Conservation (phyloP, 805 yeast species). For the Barnettozyma vustinii region DNA sequence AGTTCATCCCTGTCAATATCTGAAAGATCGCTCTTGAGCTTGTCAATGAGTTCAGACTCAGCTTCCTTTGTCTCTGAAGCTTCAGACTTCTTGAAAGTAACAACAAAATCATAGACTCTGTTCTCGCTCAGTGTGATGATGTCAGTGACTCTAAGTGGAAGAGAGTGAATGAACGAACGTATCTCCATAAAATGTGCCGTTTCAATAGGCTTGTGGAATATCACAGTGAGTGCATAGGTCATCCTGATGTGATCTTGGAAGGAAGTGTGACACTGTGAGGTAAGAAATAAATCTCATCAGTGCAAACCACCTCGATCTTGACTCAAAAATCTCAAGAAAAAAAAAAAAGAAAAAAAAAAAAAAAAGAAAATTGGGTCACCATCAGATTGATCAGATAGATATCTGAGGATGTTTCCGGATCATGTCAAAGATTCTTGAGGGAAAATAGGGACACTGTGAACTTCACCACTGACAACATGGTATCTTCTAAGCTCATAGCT, state of each 20-base stretch:
- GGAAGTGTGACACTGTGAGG: neutral
- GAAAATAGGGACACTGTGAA: no score
- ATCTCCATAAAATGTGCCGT: constrained; percentile 20
- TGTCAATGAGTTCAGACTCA: constrained; percentile 8
- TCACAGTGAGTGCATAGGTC: constrained; percentile 25
- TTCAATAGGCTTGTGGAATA: constrained; percentile 21
- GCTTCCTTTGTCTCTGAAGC: constrained; percentile 12
- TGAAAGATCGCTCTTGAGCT: constrained; percentile 2
- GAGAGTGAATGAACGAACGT: constrained; percentile 21
- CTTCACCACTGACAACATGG: no score
- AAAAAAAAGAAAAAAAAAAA: no score
- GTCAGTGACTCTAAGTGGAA: constrained; percentile 28
- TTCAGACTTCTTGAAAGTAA: constrained; percentile 16
- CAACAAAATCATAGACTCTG: constrained; percentile 36
- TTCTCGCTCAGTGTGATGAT: constrained; percentile 27
- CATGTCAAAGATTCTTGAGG: no score
- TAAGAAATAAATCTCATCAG: neutral
- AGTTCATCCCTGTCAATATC: constrained; percentile 2
- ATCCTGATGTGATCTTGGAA: neutral
- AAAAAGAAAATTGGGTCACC: no score
- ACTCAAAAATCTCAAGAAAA: no score
- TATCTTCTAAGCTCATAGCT: no score
- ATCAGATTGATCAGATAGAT: no score
- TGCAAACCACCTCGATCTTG: no score
- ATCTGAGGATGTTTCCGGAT: no score